Evolutionary conservation across 345 rosid species (phyloP), one percentile per base, ranked within the genome.

Genomic region (Angophora floribunda): DNA sequence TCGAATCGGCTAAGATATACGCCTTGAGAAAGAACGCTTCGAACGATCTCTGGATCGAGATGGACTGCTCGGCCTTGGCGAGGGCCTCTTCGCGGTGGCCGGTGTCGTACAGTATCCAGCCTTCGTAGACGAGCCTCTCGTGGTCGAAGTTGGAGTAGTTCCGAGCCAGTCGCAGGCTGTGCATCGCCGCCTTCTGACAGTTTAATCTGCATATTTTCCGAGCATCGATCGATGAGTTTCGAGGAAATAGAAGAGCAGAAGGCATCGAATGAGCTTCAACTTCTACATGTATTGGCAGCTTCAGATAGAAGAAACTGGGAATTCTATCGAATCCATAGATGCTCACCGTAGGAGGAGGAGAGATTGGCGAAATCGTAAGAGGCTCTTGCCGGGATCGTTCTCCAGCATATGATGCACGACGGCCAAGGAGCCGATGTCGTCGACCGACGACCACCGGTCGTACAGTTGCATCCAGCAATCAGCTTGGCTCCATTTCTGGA

Each of bases 1-100:
- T 94, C 6, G 97, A 92, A 90, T 96, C 98, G 11, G 99, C 96
- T 85, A 98, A 91, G 85, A 94, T 95, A 88, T 97, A 98, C 55
- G 99, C 99, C 93, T 98, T 98, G 85, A 98, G 98, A 91, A 98
- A 98, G 89, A 95, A 97, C 7, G 99, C 99, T 91, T 98, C 99
- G 79, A 98, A 98, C 36, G 99, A 98, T 91, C 99, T 95, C 89
- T 98, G 98, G 45, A 92, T 92, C 86, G 95, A 90, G 88, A 98
- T 94, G 85, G 99, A 97, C 89, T 95, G 95, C 93, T 97, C 99
- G 0, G 99, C 99, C 94, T 94, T 98, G 30, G 96, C 96, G 63
- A 98, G 92, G 28, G 99, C 99, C 91, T 97, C 99, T 92, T 96
- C 98, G 2, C 98, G 96, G 91, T 97, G 97, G 36, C 99, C 98